Evolutionary conservation across 768 basidiomycete species (phyloP).

Genomic region (Trametes cubensis): DNA sequence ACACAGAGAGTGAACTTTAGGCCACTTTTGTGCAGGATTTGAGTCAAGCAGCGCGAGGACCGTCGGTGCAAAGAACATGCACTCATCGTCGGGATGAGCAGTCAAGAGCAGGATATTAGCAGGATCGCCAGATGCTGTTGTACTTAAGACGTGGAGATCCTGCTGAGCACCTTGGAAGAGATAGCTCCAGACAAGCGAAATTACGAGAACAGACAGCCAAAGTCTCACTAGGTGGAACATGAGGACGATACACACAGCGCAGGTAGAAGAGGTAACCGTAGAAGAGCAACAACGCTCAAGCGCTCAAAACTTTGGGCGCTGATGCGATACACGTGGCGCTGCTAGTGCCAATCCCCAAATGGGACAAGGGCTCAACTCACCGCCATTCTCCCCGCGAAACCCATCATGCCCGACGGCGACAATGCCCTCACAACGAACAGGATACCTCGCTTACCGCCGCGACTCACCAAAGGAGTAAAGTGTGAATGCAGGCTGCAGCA

Average conservation of each 20-base stretch:
- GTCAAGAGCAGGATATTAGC: conserved; percentile 67
- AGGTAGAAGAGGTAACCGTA: background rate
- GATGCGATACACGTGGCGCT: too few species aligned
- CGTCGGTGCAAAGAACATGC: conserved; percentile 92
- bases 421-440: too few species aligned
- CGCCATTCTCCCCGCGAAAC: too few species aligned
- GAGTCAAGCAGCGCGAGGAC: conserved; percentile 51
- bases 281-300: too few species aligned
- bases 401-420: too few species aligned
- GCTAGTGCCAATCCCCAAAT: too few species aligned
- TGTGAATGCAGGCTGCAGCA: too few species aligned
- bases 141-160: background rate
- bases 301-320: too few species aligned
- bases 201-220: conserved; percentile 6
- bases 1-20: conserved; percentile 62
- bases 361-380: too few species aligned
- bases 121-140: background rate
- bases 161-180: conserved; percentile 10
- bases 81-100: conserved; percentile 94
- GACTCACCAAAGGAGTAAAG: too few species aligned
- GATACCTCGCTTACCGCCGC: too few species aligned
- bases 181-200: conserved; percentile 4
- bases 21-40: conserved; percentile 8
- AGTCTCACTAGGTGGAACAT: background rate
- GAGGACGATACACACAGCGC: background rate